These are phyloP conservation scores for Naganishia sp. DNA, from an alignment of 1,284 basidiomycete genomes.

Conservation along the genomic window DNA sequence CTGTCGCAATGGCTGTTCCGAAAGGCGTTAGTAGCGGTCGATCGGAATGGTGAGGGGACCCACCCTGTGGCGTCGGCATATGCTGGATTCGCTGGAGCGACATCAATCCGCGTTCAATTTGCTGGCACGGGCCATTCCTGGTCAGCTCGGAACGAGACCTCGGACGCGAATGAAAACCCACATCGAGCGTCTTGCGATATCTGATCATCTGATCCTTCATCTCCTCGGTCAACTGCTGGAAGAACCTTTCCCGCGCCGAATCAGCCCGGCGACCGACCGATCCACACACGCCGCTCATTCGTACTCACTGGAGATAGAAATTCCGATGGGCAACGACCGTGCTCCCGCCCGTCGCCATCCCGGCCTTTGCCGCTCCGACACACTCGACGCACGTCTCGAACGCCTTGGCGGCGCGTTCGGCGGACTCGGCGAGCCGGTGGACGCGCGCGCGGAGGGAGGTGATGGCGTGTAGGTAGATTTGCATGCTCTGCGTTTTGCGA, in stretches of 20 bases:
- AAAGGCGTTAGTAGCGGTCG: too few relatives aligned
- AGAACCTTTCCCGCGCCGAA: slow-evolving; percentile 14
- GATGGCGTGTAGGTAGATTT: slow-evolving; percentile 32
- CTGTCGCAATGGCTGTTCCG: slow-evolving; percentile 27
- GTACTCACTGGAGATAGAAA: slow-evolving; percentile 30
- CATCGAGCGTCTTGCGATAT: slow-evolving; percentile 29
- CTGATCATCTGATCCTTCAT: slow-evolving; percentile 31
- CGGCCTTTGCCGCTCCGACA: slow-evolving; percentile 24
- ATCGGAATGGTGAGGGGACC: neutral
- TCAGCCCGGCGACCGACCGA: neutral
- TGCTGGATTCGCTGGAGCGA: slow-evolving; percentile 17
- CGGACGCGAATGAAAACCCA: slow-evolving; percentile 1
- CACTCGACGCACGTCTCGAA: slow-evolving; percentile 31
- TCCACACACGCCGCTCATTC: neutral
- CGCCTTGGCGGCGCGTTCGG: slow-evolving; percentile 21
- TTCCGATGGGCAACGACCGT: slow-evolving; percentile 24
- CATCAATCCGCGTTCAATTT: slow-evolving; percentile 32
- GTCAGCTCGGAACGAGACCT: neutral
- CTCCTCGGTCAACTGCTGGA: slow-evolving; percentile 27
- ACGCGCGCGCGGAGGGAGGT: slow-evolving; percentile 25
- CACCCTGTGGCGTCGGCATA: slow-evolving; percentile 31
- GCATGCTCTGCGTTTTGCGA: slow-evolving; percentile 24
- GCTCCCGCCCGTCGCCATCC: slow-evolving; percentile 26
- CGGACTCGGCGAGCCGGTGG: slow-evolving; percentile 22
- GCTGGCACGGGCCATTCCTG: neutral